phyloP scores from a whole-genome alignment of 2,329 filamentous ascomycete species.

The Aschersonia sp. region DNA sequence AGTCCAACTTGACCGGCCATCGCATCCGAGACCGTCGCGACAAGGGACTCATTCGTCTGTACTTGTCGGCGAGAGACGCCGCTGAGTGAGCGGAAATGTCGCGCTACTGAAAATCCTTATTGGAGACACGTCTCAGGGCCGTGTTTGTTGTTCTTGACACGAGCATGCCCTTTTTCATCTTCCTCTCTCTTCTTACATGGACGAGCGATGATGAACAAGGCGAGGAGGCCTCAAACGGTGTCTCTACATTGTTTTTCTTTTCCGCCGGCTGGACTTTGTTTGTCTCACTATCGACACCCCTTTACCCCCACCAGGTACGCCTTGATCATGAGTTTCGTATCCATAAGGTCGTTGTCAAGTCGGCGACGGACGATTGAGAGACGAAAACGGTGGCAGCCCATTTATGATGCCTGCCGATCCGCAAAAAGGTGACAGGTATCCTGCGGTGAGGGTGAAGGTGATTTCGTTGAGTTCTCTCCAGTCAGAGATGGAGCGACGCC shows the following conservation, averaged over 20 bases:
- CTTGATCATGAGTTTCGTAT: not conserved
- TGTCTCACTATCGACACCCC: not conserved
- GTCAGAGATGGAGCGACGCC: too few species aligned
- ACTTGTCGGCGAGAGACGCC: too few species aligned
- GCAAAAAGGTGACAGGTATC: not conserved
- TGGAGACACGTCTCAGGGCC: too few species aligned
- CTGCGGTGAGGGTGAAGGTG: not conserved
- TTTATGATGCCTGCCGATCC: not conserved
- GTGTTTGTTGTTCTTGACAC: too few species aligned
- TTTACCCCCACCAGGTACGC: not conserved
- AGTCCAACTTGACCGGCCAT: too few species aligned
- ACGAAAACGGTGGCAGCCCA: not conserved
- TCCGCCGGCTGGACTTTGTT: not conserved
- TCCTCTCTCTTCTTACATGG: not conserved
- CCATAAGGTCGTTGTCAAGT: not conserved
- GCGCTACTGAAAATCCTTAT: too few species aligned
- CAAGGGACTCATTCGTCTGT: too few species aligned
- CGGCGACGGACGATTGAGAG: not conserved
- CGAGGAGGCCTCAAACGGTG: not conserved
- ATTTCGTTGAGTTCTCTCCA: not conserved
- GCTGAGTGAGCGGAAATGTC: too few species aligned
- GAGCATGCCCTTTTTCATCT: not conserved
- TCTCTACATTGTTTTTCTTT: too few species aligned
- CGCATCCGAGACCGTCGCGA: too few species aligned
- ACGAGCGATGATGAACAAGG: not conserved